These are phyloP conservation scores for Sporisorium sorghi DNA, from an alignment of 1,284 basidiomycete genomes.

Conservation along the genomic window DNA sequence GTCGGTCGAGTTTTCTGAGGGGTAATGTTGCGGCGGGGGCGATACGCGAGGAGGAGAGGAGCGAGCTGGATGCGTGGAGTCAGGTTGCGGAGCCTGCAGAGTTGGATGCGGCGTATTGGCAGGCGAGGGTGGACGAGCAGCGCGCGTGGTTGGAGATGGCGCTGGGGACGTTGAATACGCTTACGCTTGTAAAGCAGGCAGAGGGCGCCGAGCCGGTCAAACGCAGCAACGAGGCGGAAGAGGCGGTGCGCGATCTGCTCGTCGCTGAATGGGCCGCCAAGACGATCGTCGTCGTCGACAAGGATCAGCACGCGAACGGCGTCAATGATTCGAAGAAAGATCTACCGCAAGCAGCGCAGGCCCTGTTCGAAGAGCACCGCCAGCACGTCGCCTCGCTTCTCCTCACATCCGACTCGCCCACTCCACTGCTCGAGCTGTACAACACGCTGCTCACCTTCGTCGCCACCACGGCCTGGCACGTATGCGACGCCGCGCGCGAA, in stretches of 20 bases:
- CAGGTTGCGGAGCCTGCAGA: slow-evolving; percentile 77
- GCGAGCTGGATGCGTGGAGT: slow-evolving; percentile 44
- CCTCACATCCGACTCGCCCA: slow-evolving; percentile 64
- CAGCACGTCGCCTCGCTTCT: slow-evolving; percentile 64
- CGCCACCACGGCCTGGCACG: slow-evolving; percentile 77
- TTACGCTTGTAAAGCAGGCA: slow-evolving; percentile 3
- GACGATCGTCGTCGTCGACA: slow-evolving; percentile 10
- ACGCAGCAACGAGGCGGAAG: slow-evolving; percentile 45
- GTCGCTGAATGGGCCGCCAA: slow-evolving; percentile 35
- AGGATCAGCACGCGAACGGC: not conserved
- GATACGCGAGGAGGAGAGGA: slow-evolving; percentile 5
- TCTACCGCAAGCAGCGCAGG: slow-evolving; percentile 36
- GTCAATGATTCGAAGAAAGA: not conserved
- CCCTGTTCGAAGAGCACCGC: slow-evolving; percentile 80
- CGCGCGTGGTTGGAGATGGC: slow-evolving; percentile 49
- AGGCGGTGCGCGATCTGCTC: slow-evolving; percentile 44
- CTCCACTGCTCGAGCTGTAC: slow-evolving; percentile 76
- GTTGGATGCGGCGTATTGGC: slow-evolving; percentile 65
- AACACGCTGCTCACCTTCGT: slow-evolving; percentile 82
- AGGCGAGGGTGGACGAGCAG: slow-evolving; percentile 43
- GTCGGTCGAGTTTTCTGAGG: slow-evolving; percentile 34
- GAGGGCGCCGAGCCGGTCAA: not conserved
- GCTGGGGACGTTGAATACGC: slow-evolving; percentile 24
- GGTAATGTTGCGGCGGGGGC: slow-evolving; percentile 6
- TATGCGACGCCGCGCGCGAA: slow-evolving; percentile 81